Percentiles rank a stretch among this genome's conserved stretches.
Evolutionary conservation across 352 stramenopile species (phyloP).

Genomic region (Phytophthora citrophthora): DNA sequence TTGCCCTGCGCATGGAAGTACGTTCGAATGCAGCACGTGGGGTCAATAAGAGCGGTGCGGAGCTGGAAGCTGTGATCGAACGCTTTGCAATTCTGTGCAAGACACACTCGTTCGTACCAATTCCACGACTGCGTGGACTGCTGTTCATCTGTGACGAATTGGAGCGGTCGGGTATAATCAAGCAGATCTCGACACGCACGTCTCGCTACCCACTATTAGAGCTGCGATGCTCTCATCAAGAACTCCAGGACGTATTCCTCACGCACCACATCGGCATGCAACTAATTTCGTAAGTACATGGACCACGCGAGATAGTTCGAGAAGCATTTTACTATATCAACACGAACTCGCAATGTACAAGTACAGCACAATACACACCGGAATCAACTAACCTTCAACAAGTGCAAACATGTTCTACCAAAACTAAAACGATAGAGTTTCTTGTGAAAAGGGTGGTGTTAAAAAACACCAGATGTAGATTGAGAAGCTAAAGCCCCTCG

Average conservation of each 20-base stretch:
- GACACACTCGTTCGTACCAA: constrained; percentile 64
- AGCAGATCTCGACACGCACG: constrained; percentile 46
- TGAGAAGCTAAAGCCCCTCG: constrained; percentile 4
- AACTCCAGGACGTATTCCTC: constrained; percentile 72
- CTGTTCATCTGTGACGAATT: constrained; percentile 70
- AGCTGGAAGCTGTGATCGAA: constrained; percentile 68
- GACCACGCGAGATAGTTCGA: too few relatives aligned
- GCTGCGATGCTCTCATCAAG: constrained; percentile 66
- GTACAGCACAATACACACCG: too few relatives aligned
- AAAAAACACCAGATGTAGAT: constrained; percentile 50
- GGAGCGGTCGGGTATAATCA: constrained; percentile 64
- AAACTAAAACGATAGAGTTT: constrained; percentile 12
- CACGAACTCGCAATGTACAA: too few relatives aligned
- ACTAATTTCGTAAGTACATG: constrained; percentile 44
- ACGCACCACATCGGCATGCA: constrained; percentile 64
- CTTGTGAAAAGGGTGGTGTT: constrained; percentile 47
- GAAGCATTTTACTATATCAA: too few relatives aligned
- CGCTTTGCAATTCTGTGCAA: constrained; percentile 75
- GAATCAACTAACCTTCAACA: too few relatives aligned
- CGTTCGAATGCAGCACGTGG: constrained; percentile 38
- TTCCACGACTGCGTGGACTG: constrained; percentile 58
- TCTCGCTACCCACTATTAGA: constrained; percentile 63
- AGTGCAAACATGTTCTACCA: not conserved
- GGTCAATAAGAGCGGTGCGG: constrained; percentile 36
- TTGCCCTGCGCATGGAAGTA: constrained; percentile 70